These are phyloP conservation scores for Beauveria caledonica DNA, from an alignment of 2,329 filamentous ascomycete species.

Conservation along the genomic window DNA sequence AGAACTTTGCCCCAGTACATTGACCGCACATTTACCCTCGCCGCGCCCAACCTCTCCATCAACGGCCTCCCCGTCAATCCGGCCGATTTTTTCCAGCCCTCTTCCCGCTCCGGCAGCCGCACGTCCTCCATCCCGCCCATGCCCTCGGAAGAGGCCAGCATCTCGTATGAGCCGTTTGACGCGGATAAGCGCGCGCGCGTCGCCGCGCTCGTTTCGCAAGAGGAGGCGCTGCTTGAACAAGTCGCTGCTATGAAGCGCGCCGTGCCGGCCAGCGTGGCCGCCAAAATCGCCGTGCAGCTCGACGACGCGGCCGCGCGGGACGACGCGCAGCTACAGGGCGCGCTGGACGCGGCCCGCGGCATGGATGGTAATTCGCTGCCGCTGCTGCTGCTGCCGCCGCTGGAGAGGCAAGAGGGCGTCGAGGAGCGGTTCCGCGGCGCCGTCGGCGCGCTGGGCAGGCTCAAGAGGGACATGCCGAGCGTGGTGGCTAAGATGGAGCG, in stretches of 20 bases:
- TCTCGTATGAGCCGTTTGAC: slow-evolving; percentile 52
- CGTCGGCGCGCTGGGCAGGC: slow-evolving; percentile 40
- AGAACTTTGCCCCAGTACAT: slow-evolving; percentile 44
- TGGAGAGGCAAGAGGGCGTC: slow-evolving; percentile 38
- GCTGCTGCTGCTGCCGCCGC: slow-evolving; percentile 17
- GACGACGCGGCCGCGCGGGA: slow-evolving; percentile 35
- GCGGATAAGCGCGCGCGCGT: slow-evolving; percentile 48
- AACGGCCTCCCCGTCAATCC: slow-evolving; percentile 49
- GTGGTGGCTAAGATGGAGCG: slow-evolving; percentile 58
- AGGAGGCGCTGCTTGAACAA: slow-evolving; percentile 56
- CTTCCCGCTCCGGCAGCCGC: slow-evolving; percentile 16
- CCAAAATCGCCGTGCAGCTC: slow-evolving; percentile 32
- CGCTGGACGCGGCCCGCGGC: slow-evolving; percentile 31
- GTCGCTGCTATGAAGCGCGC: slow-evolving; percentile 52
- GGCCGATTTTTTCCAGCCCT: slow-evolving; percentile 28
- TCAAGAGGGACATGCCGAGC: slow-evolving; percentile 54
- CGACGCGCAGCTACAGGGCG: slow-evolving; percentile 33
- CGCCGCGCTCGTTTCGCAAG: slow-evolving; percentile 51
- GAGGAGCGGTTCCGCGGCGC: slow-evolving; percentile 39
- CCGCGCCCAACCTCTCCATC: slow-evolving; percentile 52
- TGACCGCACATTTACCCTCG: slow-evolving; percentile 48
- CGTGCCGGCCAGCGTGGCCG: slow-evolving; percentile 39
- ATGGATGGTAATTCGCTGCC: slow-evolving; percentile 29
- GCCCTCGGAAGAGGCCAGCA: slow-evolving; percentile 13
- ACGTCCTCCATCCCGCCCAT: slow-evolving; percentile 23